Evolutionary conservation across 2,329 filamentous ascomycete genomes (phyloP).

Genomic region (Leptographium radiaticola): DNA sequence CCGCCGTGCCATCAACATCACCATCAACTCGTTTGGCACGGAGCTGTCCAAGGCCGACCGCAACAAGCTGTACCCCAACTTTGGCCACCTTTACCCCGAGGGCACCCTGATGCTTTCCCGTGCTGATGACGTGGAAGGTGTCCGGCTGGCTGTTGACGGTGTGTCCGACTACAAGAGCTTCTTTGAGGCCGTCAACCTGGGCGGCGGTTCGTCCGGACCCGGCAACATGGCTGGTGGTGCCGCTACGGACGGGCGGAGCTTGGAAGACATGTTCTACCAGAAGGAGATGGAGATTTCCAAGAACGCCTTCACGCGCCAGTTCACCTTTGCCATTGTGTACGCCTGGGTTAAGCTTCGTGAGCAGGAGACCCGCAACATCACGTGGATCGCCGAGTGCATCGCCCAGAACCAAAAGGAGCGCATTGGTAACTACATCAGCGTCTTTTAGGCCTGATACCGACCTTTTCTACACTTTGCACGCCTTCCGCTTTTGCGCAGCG

Average conservation of each 20-base stretch:
- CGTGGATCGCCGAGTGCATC: conserved; percentile 99
- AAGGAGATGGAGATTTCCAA: conserved; percentile 99
- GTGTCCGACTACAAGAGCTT: conserved; percentile 89
- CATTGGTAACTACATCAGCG: conserved; percentile 97
- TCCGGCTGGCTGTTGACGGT: conserved; percentile 84
- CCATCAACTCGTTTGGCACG: conserved; percentile 94
- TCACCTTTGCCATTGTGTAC: conserved; percentile 89
- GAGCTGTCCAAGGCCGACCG: conserved; percentile 88
- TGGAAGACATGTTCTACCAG: conserved; percentile 97
- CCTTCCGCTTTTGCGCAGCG: neutral
- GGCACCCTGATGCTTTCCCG: conserved; percentile 89
- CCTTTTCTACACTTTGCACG: neutral
- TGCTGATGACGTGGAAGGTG: conserved; percentile 89
- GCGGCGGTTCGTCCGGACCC: conserved; percentile 55
- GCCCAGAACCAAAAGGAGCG: conserved; percentile 99
- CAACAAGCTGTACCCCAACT: conserved; percentile 89
- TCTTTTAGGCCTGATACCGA: conserved; percentile 46
- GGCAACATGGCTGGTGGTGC: conserved; percentile 76
- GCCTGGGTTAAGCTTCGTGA: conserved; percentile 96
- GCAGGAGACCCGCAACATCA: conserved; percentile 99
- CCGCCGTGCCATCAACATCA: conserved; percentile 95
- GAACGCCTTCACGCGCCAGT: conserved; percentile 87
- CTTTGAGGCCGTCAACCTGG: conserved; percentile 80
- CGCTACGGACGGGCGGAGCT: conserved; percentile 70
- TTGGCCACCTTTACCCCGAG: conserved; percentile 85